A percentile compares a stretch with the other conserved stretches of the same genome.
Conservation (phyloP, 2,329 filamentous ascomycete species). For the Scedosporium dehoogii region DNA sequence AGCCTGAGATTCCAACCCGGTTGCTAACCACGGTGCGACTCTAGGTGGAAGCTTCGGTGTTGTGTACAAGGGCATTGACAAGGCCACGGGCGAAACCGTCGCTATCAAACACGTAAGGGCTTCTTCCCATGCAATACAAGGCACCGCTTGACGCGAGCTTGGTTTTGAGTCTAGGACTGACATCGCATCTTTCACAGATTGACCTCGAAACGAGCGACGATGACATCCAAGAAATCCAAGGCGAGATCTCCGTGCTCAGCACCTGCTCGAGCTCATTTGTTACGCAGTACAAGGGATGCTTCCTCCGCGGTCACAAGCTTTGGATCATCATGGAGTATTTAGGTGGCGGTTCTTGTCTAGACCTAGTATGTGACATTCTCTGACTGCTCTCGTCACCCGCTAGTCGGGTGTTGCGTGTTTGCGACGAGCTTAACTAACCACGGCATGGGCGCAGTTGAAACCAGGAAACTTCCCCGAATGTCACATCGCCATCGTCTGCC, state of each 20-base stretch:
- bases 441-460: conserved; percentile 54
- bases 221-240: conserved; percentile 96
- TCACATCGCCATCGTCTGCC: conserved; percentile 90
- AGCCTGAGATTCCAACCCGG: too few species aligned
- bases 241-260: conserved; percentile 89
- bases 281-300: conserved; percentile 93
- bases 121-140: background rate
- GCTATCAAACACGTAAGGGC: conserved; percentile 85
- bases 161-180: background rate
- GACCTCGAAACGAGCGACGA: conserved; percentile 98
- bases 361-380: conserved; percentile 56
- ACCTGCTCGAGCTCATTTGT: conserved; percentile 91
- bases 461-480: conserved; percentile 78
- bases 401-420: background rate
- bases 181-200: conserved; percentile 50
- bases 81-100: conserved; percentile 80
- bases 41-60: conserved; percentile 89
- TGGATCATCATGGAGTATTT: conserved; percentile 99
- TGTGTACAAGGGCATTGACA: conserved; percentile 94
- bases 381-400: conserved; percentile 9
- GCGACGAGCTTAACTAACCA: background rate
- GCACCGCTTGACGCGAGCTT: background rate
- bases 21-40: conserved; percentile 8
- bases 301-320: conserved; percentile 89
- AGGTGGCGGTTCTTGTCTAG: conserved; percentile 88